Evolutionary conservation across 768 basidiomycete genomes (phyloP).

Genomic region (Tricholoma bakamatsutake): DNA sequence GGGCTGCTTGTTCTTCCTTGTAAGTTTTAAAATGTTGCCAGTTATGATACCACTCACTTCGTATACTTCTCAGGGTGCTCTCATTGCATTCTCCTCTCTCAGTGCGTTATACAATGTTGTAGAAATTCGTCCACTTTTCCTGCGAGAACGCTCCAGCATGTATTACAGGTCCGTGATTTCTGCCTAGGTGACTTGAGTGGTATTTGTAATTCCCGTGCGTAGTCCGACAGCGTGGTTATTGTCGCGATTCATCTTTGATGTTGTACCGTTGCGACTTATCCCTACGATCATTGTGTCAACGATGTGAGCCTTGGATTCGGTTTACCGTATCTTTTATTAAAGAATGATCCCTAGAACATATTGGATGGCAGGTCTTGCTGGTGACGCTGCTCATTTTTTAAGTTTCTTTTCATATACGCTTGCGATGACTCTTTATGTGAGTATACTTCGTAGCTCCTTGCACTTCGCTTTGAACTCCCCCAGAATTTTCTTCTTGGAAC

Average conservation of each 20-base stretch:
- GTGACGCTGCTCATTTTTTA: slow-evolving; percentile 84
- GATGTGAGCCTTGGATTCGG: slow-evolving; percentile 45
- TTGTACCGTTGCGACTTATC: slow-evolving; percentile 81
- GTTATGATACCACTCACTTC: slow-evolving; percentile 5
- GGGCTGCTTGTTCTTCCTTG: slow-evolving; percentile 93
- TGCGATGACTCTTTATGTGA: slow-evolving; percentile 80
- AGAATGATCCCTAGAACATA: slow-evolving; percentile 52
- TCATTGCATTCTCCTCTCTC: slow-evolving; percentile 87
- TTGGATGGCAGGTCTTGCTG: slow-evolving; percentile 91
- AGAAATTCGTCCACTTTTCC: slow-evolving; percentile 77
- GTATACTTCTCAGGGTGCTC: slow-evolving; percentile 57
- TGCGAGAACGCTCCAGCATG: slow-evolving; percentile 78
- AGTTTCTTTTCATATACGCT: slow-evolving; percentile 87
- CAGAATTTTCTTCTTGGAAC: slow-evolving; percentile 90
- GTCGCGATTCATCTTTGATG: slow-evolving; percentile 84
- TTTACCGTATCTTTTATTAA: neutral
- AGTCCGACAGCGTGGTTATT: slow-evolving; percentile 90
- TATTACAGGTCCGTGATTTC: slow-evolving; percentile 67
- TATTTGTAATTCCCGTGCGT: slow-evolving; percentile 1
- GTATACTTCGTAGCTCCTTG: slow-evolving; percentile 20
- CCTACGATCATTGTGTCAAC: slow-evolving; percentile 85
- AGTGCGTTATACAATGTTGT: slow-evolving; percentile 89
- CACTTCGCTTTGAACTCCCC: neutral
- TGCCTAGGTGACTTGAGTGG: neutral
- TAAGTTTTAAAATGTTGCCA: slow-evolving; percentile 23